Evolutionary conservation across 805 yeast genomes (phyloP).

Genomic region (Yarrowia phangngaensis): DNA sequence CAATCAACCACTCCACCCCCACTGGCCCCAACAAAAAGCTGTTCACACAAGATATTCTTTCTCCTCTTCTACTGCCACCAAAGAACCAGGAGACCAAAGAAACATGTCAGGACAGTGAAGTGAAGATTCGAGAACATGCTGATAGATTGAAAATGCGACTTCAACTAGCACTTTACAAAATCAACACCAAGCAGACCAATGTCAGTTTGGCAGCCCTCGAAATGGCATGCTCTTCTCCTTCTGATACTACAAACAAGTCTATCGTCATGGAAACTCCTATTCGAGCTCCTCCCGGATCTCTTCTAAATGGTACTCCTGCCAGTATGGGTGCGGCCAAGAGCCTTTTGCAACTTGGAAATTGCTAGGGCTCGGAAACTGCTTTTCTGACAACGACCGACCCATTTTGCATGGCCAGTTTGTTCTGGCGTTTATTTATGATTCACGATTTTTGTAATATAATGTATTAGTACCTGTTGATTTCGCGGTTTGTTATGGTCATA

Average conservation of each 20-base stretch:
- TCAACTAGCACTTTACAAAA: conserved; percentile 24
- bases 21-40: conserved; percentile 23
- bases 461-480: not conserved
- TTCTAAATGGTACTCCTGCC: conserved; percentile 24
- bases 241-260: not conserved
- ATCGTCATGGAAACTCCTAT: conserved; percentile 17
- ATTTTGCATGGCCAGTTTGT: conserved; percentile 16
- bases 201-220: conserved; percentile 15
- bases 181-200: conserved; percentile 22
- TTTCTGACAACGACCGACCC: too few relatives aligned
- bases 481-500: too few relatives aligned
- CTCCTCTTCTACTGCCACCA: conserved; percentile 23
- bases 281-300: conserved; percentile 18
- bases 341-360: conserved; percentile 11
- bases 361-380: conserved; percentile 12
- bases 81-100: not conserved
- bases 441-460: conserved; percentile 24
- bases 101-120: conserved; percentile 16
- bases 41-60: conserved; percentile 18
- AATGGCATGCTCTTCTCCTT: not conserved
- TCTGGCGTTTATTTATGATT: conserved; percentile 22
- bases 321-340: conserved; percentile 23
- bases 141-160: conserved; percentile 26
- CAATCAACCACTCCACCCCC: too few relatives aligned
- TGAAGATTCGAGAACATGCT: conserved; percentile 22